phyloP scores from a whole-genome alignment of 2,329 filamentous ascomycete genomes.

The Claviceps lovelessii region DNA sequence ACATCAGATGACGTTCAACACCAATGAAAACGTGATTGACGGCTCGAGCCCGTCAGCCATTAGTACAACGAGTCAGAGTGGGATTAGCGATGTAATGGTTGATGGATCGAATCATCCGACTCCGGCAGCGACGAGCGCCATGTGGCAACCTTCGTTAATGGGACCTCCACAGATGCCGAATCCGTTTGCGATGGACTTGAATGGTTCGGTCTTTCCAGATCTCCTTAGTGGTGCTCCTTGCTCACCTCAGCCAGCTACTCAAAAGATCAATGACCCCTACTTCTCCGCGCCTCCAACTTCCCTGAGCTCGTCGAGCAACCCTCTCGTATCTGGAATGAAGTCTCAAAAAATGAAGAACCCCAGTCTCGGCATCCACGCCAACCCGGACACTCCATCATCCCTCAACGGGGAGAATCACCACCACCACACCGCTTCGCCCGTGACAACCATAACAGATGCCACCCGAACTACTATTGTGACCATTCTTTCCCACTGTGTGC shows the following conservation, averaged over 20 bases:
- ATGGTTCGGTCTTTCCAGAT: constrained; percentile 62
- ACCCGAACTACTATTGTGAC: constrained; percentile 47
- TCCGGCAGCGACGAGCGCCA: constrained; percentile 37
- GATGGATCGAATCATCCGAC: constrained; percentile 60
- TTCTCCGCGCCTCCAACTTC: constrained; percentile 67
- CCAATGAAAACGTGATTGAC: constrained; percentile 70
- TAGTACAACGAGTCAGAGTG: constrained; percentile 85
- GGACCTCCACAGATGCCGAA: constrained; percentile 53
- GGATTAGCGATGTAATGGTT: constrained; percentile 80
- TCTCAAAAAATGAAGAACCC: constrained; percentile 51
- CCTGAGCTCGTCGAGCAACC: constrained; percentile 59
- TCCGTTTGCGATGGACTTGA: constrained; percentile 62
- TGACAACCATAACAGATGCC: constrained; percentile 50
- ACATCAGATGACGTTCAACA: constrained; percentile 55
- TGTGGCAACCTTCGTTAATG: constrained; percentile 59
- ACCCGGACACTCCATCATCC: constrained; percentile 60
- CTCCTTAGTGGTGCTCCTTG: constrained; percentile 57
- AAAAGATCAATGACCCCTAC: constrained; percentile 58
- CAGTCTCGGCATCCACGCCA: constrained; percentile 47
- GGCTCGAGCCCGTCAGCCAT: constrained; percentile 92
- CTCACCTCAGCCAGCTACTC: constrained; percentile 60
- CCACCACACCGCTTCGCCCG: constrained; percentile 41
- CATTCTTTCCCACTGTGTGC: constrained; percentile 41
- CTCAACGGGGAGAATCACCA: constrained; percentile 49
- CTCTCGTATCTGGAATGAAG: constrained; percentile 51